Conservation (phyloP, 148 eudicot genomes). For the Rhododendron vialii region DNA sequence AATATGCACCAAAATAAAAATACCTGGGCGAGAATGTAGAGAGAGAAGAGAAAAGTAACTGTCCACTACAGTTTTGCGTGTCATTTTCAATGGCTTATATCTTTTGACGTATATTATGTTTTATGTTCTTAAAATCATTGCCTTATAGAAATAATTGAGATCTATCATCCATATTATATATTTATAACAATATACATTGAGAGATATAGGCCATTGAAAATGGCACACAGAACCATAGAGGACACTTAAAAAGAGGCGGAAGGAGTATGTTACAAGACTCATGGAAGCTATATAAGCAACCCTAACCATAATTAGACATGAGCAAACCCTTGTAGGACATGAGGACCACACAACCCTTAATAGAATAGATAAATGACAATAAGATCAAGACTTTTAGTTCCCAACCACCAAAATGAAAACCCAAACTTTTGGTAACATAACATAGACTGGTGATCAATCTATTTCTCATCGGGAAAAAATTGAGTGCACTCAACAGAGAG, state of each 20-base stretch:
- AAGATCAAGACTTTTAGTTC: neutral
- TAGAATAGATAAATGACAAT: neutral
- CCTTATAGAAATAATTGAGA: too few relatives aligned
- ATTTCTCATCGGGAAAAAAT: neutral
- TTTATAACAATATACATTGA: too few relatives aligned
- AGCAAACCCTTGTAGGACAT: neutral
- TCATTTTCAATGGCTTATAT: too few relatives aligned
- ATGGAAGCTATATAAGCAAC: neutral
- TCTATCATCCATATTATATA: too few relatives aligned
- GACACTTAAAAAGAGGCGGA: too few relatives aligned
- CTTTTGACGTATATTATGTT: too few relatives aligned
- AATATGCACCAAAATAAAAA: neutral
- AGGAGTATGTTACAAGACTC: neutral
- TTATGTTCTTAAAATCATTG: too few relatives aligned
- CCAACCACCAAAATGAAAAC: neutral
- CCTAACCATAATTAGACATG: neutral
- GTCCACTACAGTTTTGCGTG: too few relatives aligned
- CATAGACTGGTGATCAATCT: neutral
- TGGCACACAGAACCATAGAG: too few relatives aligned
- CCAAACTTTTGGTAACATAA: neutral
- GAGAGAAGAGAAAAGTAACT: neutral
- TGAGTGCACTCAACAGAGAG: neutral
- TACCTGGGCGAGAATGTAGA: neutral
- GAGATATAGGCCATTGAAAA: too few relatives aligned
- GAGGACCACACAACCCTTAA: neutral